Conservation (phyloP, 352 stramenopile species). For the Bremia lactucae region DNA sequence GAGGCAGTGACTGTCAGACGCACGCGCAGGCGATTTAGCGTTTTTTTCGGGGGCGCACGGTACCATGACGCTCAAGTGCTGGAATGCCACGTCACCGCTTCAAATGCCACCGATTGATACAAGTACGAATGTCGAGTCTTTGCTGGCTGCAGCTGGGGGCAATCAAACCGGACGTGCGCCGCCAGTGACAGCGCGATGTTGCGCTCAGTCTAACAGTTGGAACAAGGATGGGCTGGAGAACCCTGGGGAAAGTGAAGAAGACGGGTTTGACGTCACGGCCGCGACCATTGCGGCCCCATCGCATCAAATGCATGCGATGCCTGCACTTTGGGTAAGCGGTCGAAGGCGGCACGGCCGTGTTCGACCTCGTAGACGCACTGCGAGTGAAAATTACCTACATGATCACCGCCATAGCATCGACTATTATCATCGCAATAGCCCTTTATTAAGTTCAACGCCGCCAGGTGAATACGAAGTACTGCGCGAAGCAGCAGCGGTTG, state of each 20-base stretch:
- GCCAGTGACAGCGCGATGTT: slow-evolving; percentile 26
- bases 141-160: slow-evolving; percentile 6
- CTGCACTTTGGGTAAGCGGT: slow-evolving; percentile 31
- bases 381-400: slow-evolving; percentile 29
- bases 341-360: slow-evolving; percentile 30
- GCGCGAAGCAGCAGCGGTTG: slow-evolving; percentile 15
- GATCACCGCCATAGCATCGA: slow-evolving; percentile 8
- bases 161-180: slow-evolving; percentile 12
- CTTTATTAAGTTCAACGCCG: slow-evolving; percentile 12
- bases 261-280: slow-evolving; percentile 29
- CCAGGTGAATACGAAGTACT: slow-evolving; percentile 24
- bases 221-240: slow-evolving; percentile 35
- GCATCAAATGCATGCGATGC: slow-evolving; percentile 27
- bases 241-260: slow-evolving; percentile 26
- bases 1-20: not conserved
- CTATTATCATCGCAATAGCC: slow-evolving; percentile 13
- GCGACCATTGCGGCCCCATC: slow-evolving; percentile 31
- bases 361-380: slow-evolving; percentile 23
- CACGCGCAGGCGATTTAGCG: slow-evolving; percentile 1
- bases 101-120: slow-evolving; percentile 19
- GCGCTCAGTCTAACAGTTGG: slow-evolving; percentile 57
- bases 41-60: too few species aligned
- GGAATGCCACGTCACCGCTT: slow-evolving; percentile 26
- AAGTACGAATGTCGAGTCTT: slow-evolving; percentile 18
- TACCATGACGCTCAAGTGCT: slow-evolving; percentile 55